These are phyloP conservation scores for Striga asiatica DNA, from an alignment of 257 asterid genomes.

Conservation along the genomic window DNA sequence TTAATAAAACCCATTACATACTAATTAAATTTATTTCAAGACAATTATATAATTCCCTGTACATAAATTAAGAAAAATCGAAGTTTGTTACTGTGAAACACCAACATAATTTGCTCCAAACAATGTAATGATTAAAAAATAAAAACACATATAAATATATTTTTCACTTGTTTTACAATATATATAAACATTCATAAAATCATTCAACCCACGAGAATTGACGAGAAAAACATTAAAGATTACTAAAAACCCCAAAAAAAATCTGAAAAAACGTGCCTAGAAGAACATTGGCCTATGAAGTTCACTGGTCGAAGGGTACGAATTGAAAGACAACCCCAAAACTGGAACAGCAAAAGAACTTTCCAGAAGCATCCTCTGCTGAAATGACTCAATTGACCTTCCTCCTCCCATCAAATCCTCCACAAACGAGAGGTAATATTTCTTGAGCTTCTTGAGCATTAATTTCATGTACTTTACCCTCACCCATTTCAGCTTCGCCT, in stretches of 20 bases:
- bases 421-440: constrained; percentile 23
- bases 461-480: constrained; percentile 25
- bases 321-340: constrained; percentile 45
- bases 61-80: too few relatives aligned
- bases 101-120: too few relatives aligned
- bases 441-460: constrained; percentile 42
- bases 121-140: too few relatives aligned
- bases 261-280: neutral
- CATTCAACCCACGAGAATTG: too few relatives aligned
- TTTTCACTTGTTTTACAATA: too few relatives aligned
- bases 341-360: constrained; percentile 68
- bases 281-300: constrained; percentile 1
- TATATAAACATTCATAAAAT: too few relatives aligned
- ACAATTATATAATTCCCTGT: too few relatives aligned
- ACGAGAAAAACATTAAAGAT: too few relatives aligned
- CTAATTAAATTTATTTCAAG: too few relatives aligned
- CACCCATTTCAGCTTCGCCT: constrained; percentile 34
- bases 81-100: too few relatives aligned
- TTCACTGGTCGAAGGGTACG: constrained; percentile 17
- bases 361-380: constrained; percentile 50
- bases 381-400: constrained; percentile 38
- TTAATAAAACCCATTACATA: too few relatives aligned
- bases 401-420: constrained; percentile 39
- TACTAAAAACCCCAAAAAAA: neutral
- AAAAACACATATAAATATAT: too few relatives aligned